Evolutionary conservation across 169 alveolate species (phyloP), one percentile per base, ranked within the genome.

Genomic region (Blepharisma undulans): DNA sequence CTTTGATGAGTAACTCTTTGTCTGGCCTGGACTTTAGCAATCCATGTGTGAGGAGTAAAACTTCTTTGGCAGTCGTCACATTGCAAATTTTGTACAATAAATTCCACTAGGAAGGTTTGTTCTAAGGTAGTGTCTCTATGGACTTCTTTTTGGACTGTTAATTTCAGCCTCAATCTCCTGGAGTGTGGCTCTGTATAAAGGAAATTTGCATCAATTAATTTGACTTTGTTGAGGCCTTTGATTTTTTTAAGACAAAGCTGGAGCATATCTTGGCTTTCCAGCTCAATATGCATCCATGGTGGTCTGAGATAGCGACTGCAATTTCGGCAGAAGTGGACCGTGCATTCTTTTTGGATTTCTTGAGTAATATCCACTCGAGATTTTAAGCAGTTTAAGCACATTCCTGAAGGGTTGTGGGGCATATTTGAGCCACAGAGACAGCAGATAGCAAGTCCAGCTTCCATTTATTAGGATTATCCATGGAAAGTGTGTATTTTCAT

Each of bases 11-110:
- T 99, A 29, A 99, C 99, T 93, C 98, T 98, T 93, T 99, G 99
- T 86, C 99, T 96, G 27, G 98, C 97, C 93, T 98, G 98, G 76
- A 99, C 99, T 90, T 97, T 92, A 29, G 99, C 99, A 61, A 97
- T 97, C 99, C 99, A 99, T 16, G 99, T 98, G 94, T 99, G 99
- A 2, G 99, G 99, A n/a, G 99, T 99, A 95, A 96, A 98, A 48
- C 97, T 96, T 94, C 98, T 98, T 92, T 98, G 99, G 93, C 99
- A 99, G 93, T 98, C 99, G 66, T 98, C 99, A 94, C 99, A 99
- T 93, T 99, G 99, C 91, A 96, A 96, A 66, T 97, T 97, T 79
- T 95, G 96, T 78, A 98, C 98, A 32, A 97, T 92, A 93, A 96
- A 99, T 84, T 98, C 99, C 81, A 98, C 97, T 12, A 97, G 93